phyloP scores from a whole-genome alignment of 306 rosid genomes.

The Erythrophleum fordii region DNA sequence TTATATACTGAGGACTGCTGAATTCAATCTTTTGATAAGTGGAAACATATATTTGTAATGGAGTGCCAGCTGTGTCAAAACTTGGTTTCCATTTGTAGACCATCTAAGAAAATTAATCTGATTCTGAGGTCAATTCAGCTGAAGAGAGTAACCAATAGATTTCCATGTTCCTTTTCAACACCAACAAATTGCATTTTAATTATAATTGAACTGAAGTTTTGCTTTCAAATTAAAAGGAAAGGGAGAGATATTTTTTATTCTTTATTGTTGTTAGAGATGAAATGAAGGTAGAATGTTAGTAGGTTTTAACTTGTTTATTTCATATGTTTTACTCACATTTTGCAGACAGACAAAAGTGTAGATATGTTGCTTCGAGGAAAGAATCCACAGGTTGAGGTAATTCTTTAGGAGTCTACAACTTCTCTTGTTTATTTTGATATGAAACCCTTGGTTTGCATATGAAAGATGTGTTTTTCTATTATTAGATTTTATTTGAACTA shows the following conservation, averaged over 20 bases:
- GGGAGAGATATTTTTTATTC: neutral
- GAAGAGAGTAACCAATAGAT: neutral
- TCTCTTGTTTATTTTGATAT: constrained; percentile 27
- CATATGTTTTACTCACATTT: constrained; percentile 1
- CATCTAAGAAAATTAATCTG: constrained; percentile 17
- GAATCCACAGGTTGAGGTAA: constrained; percentile 75
- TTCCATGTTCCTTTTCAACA: neutral
- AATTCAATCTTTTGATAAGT: neutral
- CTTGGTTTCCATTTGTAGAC: constrained; percentile 4
- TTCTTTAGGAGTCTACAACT: constrained; percentile 27
- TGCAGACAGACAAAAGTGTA: constrained; percentile 73
- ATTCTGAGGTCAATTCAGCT: constrained; percentile 9
- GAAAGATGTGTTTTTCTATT: constrained; percentile 18
- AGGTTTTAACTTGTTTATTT: constrained; percentile 25
- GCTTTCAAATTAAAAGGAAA: neutral
- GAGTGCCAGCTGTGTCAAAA: neutral
- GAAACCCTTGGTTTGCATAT: constrained; percentile 20
- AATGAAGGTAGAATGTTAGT: constrained; percentile 19
- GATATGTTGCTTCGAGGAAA: constrained; percentile 66
- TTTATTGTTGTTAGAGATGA: neutral
- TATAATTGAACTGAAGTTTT: neutral
- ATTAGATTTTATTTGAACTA: neutral
- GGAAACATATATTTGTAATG: constrained; percentile 19
- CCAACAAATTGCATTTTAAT: neutral
- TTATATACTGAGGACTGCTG: neutral